Evolutionary conservation across 306 rosid species (phyloP), one percentile per base, ranked within the genome.

Genomic region (Sphenostylis stenocarpa): DNA sequence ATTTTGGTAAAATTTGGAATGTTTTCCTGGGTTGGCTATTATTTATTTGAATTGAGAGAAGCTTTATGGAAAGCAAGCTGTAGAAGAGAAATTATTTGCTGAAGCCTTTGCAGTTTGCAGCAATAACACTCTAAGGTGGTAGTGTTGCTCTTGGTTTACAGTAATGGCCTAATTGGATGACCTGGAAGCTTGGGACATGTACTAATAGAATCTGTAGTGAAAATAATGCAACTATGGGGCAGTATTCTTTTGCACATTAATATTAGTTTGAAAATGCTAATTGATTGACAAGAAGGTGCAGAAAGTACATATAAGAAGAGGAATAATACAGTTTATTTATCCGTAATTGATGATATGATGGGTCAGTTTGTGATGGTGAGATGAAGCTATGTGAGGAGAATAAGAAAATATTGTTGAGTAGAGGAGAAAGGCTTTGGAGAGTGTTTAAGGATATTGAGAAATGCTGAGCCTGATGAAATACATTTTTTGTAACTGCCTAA

Each of bases 11-110:
- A 60, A 33, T 34, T 3, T 51, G 61, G 51, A 24, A 73, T 49
- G 64, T 57, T 44, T 63, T 34, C 41, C n/a, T 13, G 6, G 17
- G 43, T 17, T 81, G 60, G 67, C 43, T 62, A 16, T 29, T 33
- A 14, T 21, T 74, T 47, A 70, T 67, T 70, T 56, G 77, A 43
- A 80, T 64, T 44, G 51, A 75, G 77, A 67, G 23, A 58, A 70
- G 21, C 23, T 77, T 28, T 60, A 34, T 43, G 20, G 60, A 61
- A 49, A 68, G 70, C 52, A 57, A 67, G 58, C 44, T 16, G 1
- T 48, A 48, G 69, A 56, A 44, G 70, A 66, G 51, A 52, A 48
- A 49, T 49, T 36, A 51, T 20, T 73, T 77, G 52, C 44, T 43
- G 13, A 20, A n/a, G 67, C 67, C n/a, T 15, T 53, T 14, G n/a